Conservation (phyloP, 2,329 filamentous ascomycete species). For the Phymatotrichopsis omnivora region DNA sequence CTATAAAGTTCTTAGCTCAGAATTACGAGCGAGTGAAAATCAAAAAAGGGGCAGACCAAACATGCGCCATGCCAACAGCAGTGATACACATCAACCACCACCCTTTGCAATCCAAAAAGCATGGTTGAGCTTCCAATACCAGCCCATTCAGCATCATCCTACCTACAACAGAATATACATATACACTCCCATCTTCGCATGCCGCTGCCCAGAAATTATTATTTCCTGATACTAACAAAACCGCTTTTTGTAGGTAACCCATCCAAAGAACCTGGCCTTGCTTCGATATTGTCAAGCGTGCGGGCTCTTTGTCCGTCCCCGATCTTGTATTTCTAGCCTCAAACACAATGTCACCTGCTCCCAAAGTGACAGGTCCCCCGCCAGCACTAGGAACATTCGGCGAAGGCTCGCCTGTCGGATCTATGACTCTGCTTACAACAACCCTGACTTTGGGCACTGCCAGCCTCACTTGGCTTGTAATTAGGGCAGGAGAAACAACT, state of each 20-base stretch:
- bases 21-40: too few species aligned
- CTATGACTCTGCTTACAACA: slow-evolving; percentile 71
- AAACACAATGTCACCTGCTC: slow-evolving; percentile 55
- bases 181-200: slow-evolving; percentile 83
- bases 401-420: slow-evolving; percentile 42
- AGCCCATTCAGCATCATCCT: slow-evolving; percentile 75
- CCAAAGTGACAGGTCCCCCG: slow-evolving; percentile 33
- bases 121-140: slow-evolving; percentile 81
- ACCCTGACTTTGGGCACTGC: slow-evolving; percentile 78
- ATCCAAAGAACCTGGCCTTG: slow-evolving; percentile 79
- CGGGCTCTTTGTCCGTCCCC: slow-evolving; percentile 63
- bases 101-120: slow-evolving; percentile 82
- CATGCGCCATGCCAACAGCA: slow-evolving; percentile 76
- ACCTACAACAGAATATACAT: slow-evolving; percentile 87
- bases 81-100: slow-evolving; percentile 87
- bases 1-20: too few species aligned
- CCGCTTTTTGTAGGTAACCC: slow-evolving; percentile 76
- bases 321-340: slow-evolving; percentile 75
- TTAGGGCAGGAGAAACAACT: slow-evolving; percentile 69
- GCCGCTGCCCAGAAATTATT: slow-evolving; percentile 84
- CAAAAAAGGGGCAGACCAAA: too few species aligned
- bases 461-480: slow-evolving; percentile 71
- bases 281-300: slow-evolving; percentile 70
- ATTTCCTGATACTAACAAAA: slow-evolving; percentile 85
- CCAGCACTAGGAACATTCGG: slow-evolving; percentile 27